Evolutionary conservation across 148 eudicot genomes (phyloP), one percentile per base, ranked within the genome.

Genomic region (Suaeda aralocaspica): DNA sequence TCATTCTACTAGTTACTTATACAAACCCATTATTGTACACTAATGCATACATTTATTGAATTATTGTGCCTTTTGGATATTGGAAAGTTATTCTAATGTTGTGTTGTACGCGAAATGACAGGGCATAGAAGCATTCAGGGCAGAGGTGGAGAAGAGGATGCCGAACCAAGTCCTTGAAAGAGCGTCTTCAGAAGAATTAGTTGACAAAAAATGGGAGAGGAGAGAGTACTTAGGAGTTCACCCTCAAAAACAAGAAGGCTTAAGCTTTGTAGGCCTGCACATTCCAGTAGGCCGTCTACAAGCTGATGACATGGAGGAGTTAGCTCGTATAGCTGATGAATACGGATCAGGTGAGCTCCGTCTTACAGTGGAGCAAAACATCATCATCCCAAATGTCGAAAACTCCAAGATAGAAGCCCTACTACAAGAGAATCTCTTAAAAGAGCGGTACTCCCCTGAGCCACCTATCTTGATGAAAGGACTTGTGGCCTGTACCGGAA

Each of bases 331-430:
- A 65, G 96, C 98, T 0, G 98, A 91, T 31, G 78, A 73, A 42
- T 93, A 91, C 41, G 96, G 98, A 48, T 85, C 95, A 2, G 96
- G 98, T 0, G 98, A 93, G 66, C 97, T 93, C 69, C 84, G 98
- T 29, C 85, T 93, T 57, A 93, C 98, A 0, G 97, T 93, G 22
- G 98, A 93, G 72, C 98, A 93, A 69, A 93, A 93, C 85, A 89
- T 93, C 67, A 79, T 93, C 66, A 85, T 93, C 67, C 96, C 96
- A 22, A 90, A 93, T 60, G 74, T 93, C 0, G 79, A 80, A n/a
- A 81, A 90, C 70, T 85, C 98, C n/a, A 88, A 89, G 45, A 28
- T 91, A 0, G 85, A 85, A 49, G 81, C 91, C 66, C 81, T 93
- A 33, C 84, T 93, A 4, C 66, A 83, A 15, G 98, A 94, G 79